Evolutionary conservation across 2,329 filamentous ascomycete species (phyloP).

Genomic region (Coniochaeta sp.): DNA sequence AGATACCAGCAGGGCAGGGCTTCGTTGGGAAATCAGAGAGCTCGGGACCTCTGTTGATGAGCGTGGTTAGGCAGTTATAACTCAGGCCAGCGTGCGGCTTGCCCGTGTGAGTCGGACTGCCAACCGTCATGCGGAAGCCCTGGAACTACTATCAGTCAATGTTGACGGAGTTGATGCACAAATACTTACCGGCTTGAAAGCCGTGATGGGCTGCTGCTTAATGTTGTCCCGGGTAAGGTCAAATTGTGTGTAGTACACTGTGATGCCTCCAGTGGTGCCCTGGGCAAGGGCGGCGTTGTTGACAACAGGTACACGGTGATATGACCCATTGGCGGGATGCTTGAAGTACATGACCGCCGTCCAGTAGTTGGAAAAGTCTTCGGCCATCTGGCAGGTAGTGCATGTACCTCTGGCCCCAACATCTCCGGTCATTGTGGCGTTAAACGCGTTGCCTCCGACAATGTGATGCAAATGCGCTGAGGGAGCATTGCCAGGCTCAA

Average conservation of each 20-base stretch:
- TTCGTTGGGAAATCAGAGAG: constrained; percentile 10
- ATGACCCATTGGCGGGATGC: constrained; percentile 12
- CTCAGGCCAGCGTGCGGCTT: constrained; percentile 9
- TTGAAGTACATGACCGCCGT: constrained; percentile 9
- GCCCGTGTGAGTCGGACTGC: constrained; percentile 7
- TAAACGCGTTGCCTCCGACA: constrained; percentile 7
- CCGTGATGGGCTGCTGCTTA: constrained; percentile 9
- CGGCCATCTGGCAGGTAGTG: constrained; percentile 7
- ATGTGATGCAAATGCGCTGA: constrained; percentile 5
- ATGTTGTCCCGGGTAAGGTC: constrained; percentile 10
- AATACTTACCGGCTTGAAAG: constrained; percentile 10
- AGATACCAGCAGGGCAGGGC: constrained; percentile 13
- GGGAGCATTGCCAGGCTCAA: constrained; percentile 2
- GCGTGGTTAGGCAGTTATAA: constrained; percentile 11
- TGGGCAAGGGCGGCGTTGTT: constrained; percentile 9
- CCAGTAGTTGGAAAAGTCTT: constrained; percentile 12
- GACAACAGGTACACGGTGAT: constrained; percentile 11
- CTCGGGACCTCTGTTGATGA: constrained; percentile 9
- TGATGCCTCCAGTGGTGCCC: constrained; percentile 10
- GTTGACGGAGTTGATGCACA: not conserved
- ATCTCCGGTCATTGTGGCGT: constrained; percentile 4
- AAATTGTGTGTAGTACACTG: constrained; percentile 13
- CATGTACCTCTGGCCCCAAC: constrained; percentile 3
- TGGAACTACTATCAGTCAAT: constrained; percentile 9
- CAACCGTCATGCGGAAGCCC: constrained; percentile 16